Conservation (phyloP, 129 eudicot species). For the Flaveria linearis region DNA sequence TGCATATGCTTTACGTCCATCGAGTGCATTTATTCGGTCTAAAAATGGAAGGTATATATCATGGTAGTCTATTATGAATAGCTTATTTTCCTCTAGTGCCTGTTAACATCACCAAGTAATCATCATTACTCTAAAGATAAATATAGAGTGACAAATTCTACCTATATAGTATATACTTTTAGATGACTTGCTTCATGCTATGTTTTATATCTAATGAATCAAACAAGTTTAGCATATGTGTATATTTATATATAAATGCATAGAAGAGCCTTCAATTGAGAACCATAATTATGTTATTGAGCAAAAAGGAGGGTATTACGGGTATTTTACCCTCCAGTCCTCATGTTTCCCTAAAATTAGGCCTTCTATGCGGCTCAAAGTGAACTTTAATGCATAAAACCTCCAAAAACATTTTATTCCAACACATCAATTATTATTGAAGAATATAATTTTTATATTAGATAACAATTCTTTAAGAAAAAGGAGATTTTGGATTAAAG, state of each 20-base stretch:
- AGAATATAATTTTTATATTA: background rate
- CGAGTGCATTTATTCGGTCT: slow-evolving; percentile 84
- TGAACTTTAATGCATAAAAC: background rate
- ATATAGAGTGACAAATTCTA: background rate
- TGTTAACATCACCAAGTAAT: slow-evolving; percentile 39
- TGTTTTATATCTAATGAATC: background rate
- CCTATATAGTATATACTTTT: background rate
- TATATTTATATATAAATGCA: too few species aligned
- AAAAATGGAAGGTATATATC: slow-evolving; percentile 82
- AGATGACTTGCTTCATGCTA: background rate
- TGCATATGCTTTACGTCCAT: slow-evolving; percentile 92
- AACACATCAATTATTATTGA: background rate
- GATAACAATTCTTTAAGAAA: background rate
- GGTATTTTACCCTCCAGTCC: background rate
- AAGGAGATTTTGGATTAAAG: background rate
- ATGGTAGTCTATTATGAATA: slow-evolving; percentile 78
- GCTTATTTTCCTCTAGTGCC: slow-evolving; percentile 82
- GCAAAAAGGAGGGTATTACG: background rate
- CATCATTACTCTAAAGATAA: slow-evolving; percentile 9
- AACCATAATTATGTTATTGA: too few species aligned
- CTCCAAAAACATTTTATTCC: background rate
- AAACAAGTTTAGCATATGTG: background rate
- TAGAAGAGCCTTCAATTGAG: too few species aligned
- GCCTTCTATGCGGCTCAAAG: too few species aligned
- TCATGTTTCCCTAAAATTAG: background rate